Conservation (phyloP, 2,329 filamentous ascomycete genomes). For the Cercospora beticola region DNA sequence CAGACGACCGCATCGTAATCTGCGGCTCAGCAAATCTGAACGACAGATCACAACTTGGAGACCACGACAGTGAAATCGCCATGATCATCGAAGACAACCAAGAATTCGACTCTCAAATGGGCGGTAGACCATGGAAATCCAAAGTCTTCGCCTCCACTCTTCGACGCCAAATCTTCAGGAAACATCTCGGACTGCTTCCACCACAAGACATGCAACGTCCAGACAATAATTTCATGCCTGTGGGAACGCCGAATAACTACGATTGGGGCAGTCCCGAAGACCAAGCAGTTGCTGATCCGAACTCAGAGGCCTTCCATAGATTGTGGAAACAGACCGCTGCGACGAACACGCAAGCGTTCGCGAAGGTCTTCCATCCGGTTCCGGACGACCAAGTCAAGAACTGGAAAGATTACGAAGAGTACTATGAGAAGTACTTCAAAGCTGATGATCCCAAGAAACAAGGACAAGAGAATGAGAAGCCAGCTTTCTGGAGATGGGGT, state of each 20-base stretch:
- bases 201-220: constrained; percentile 67
- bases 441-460: constrained; percentile 45
- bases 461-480: constrained; percentile 42
- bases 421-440: constrained; percentile 66
- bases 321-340: constrained; percentile 73
- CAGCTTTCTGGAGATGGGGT: constrained; percentile 72
- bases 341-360: constrained; percentile 78
- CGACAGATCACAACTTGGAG: constrained; percentile 73
- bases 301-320: constrained; percentile 65
- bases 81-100: constrained; percentile 80
- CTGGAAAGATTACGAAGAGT: constrained; percentile 72
- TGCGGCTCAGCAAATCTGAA: constrained; percentile 74
- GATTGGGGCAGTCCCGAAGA: constrained; percentile 51
- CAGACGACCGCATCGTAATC: constrained; percentile 77
- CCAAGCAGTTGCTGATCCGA: constrained; percentile 68
- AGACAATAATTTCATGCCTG: constrained; percentile 58
- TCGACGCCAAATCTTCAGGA: constrained; percentile 82
- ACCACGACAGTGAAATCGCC: constrained; percentile 86
- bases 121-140: constrained; percentile 68
- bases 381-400: constrained; percentile 66
- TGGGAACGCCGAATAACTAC: constrained; percentile 57
- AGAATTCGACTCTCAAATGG: constrained; percentile 69
- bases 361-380: constrained; percentile 76
- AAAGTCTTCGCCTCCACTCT: constrained; percentile 76
- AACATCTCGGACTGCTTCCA: constrained; percentile 81